Evolutionary conservation across 352 stramenopile species (phyloP), one percentile per base, ranked within the genome.

Genomic region (Phytophthora hybrid): DNA sequence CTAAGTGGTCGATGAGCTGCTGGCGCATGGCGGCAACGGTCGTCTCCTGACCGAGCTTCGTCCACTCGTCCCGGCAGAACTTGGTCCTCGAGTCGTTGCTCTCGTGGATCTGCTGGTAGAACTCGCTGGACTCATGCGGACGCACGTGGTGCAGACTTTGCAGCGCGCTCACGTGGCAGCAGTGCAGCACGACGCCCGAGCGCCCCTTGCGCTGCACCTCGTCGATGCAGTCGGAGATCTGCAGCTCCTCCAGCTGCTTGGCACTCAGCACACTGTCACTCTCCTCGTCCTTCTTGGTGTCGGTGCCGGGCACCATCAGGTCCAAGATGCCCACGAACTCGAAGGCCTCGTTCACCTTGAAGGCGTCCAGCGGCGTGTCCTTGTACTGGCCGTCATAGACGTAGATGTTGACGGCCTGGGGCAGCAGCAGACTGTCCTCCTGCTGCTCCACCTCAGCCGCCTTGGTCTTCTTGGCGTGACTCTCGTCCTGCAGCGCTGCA

Each of bases 271-370:
- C 63, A 41, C n/a, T 53, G 23, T 65, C 59, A 11, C 4, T 14
- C 5, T 18, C 19, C 10, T 69, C 55, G 23, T 53, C 54, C 21
- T 71, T 73, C 41, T 80, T 73, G 21, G 51, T 47, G 1, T 68
- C 52, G 2, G 81, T 59, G 2, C 74, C 77, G 0, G 84, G 52
- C 3, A 93, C 82, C 55, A 89, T 78, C 18, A 94, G 62, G 61
- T 96, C 89, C 29, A 94, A 73, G 18, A 93, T 81, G 13, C 87
- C 89, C 3, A 92, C 73, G 64, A 96, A 96, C 61, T 96, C 89
- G 32, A 94, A 96, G 16, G 87, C 79, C 59, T 93, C 85, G 76
- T 96, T 96, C 54, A 96, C 87, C 63, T 89, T 93, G 64, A 93
- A 96, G 5, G 72, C 75, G 52, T 91, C 81, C 32, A 91, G 34